Evolutionary conservation across 2,329 filamentous ascomycete genomes (phyloP).

Genomic region (Colletotrichum spinosum): DNA sequence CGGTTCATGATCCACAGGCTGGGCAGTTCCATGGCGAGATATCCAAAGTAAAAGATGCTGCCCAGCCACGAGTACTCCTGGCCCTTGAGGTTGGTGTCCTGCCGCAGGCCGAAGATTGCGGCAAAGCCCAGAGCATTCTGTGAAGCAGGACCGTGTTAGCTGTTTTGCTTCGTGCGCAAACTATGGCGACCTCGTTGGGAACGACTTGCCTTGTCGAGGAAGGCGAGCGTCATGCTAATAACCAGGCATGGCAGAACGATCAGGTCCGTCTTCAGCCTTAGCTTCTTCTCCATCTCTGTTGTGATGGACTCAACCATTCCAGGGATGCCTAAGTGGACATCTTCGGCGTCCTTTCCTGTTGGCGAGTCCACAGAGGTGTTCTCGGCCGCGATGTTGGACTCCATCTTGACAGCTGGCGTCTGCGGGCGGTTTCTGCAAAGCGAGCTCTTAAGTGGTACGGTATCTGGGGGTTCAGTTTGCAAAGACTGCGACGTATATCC

Average conservation of each 20-base stretch:
- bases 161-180: not conserved
- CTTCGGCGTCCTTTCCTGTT: slow-evolving; percentile 8
- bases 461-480: no score
- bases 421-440: not conserved
- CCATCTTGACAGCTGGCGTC: slow-evolving; percentile 4
- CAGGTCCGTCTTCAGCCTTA: slow-evolving; percentile 38
- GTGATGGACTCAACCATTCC: not conserved
- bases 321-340: not conserved
- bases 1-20: slow-evolving; percentile 66
- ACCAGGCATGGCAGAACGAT: slow-evolving; percentile 37
- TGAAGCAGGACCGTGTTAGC: not conserved
- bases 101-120: slow-evolving; percentile 64
- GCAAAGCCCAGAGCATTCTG: slow-evolving; percentile 52
- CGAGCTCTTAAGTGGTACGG: no score
- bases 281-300: slow-evolving; percentile 13
- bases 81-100: slow-evolving; percentile 62
- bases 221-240: slow-evolving; percentile 39
- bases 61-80: slow-evolving; percentile 68
- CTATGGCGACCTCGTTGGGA: not conserved
- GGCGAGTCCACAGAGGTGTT: not conserved
- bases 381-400: slow-evolving; percentile 12
- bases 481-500: no score
- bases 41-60: slow-evolving; percentile 68
- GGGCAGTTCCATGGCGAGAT: slow-evolving; percentile 70
- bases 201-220: slow-evolving; percentile 36